Percentiles rank a stretch among this genome's conserved stretches.
phyloP scores from a whole-genome alignment of 169 alveolate species.

The Cryptosporidium viatorum region DNA sequence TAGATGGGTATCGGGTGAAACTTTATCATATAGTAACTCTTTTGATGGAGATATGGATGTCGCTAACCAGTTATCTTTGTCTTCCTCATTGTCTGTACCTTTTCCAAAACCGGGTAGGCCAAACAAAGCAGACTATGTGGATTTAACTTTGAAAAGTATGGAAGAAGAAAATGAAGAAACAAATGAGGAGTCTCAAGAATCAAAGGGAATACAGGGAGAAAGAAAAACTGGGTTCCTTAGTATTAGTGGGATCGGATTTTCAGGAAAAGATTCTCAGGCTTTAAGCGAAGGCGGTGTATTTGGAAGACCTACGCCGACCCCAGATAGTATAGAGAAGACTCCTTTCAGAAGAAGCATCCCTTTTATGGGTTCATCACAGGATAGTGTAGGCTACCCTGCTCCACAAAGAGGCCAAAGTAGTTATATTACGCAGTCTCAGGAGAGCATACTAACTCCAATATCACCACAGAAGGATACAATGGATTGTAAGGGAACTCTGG shows the following conservation, averaged over 20 bases:
- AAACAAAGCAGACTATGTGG: not conserved
- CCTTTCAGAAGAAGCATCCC: slow-evolving; percentile 72
- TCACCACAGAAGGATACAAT: not conserved
- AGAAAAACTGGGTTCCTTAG: slow-evolving; percentile 62
- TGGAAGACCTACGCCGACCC: not conserved
- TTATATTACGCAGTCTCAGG: slow-evolving; percentile 52
- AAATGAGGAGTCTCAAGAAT: not conserved
- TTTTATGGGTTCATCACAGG: slow-evolving; percentile 64
- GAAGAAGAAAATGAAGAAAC: not conserved
- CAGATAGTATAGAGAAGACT: slow-evolving; percentile 47
- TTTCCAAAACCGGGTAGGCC: slow-evolving; percentile 50
- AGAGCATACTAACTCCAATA: slow-evolving; percentile 46
- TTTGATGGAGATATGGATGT: slow-evolving; percentile 67
- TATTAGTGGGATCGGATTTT: not conserved
- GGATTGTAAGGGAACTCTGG: not conserved
- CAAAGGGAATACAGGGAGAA: not conserved
- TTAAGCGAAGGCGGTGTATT: not conserved
- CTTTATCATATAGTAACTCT: slow-evolving; percentile 43
- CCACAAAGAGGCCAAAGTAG: slow-evolving; percentile 62
- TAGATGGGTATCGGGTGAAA: slow-evolving; percentile 69
- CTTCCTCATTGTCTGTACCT: slow-evolving; percentile 67
- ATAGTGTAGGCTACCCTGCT: slow-evolving; percentile 73
- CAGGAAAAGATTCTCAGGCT: slow-evolving; percentile 16
- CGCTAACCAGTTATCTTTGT: slow-evolving; percentile 50
- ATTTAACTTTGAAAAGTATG: not conserved